Base-by-base conservation (phyloP, 805 yeast genomes). In the Candida mattraensis region DNA sequence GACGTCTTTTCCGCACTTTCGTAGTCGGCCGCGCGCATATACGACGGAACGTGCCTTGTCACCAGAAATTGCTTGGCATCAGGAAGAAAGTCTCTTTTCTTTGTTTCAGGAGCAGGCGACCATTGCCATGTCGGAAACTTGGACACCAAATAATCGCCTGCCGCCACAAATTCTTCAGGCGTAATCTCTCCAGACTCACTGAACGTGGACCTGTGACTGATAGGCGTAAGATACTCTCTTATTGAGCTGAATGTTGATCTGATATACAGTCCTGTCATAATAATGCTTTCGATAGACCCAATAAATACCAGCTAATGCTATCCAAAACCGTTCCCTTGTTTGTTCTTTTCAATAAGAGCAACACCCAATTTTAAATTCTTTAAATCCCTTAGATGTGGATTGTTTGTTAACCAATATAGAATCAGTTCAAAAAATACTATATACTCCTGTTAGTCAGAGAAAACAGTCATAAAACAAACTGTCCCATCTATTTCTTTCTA, bases 91-190 rank as follows among this genome's bases (percentile, higher is more conserved):
- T 78, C 83, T 45, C 80, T 75, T 30, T 57, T 64, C 47, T 70
- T 73, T 7, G 72, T 65, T 10, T 67, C 61, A 11, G 83, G 74
- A 1, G 83, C 79, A 3, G 76, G 66, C 2, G 77, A 66, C 99
- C 99, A 93, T 44, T 80, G 78, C 99, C 99, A 93, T 1, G 98
- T 93, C 2, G 99, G 98, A 58, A 93, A 93, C 68, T 83, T 86
- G 61, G 79, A 81, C 20, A 82, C 89, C 39, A 93, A 66, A 60
- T 87, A 93, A 59, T 93, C 97, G 15, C 99, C 99, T 3, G 99
- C 97, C 37, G 68, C 69, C 7, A 88, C 91, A 63, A 93, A 93
- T 60, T 93, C 99, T 35, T 87, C 95, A 1, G 99, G 99, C 1
- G 96, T 86, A 33, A 93, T 81, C 58, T 91, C 93, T 4, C 99